These are phyloP conservation scores for Naganishia sp. DNA, from an alignment of 1,284 basidiomycete species.

Conservation along the genomic window DNA sequence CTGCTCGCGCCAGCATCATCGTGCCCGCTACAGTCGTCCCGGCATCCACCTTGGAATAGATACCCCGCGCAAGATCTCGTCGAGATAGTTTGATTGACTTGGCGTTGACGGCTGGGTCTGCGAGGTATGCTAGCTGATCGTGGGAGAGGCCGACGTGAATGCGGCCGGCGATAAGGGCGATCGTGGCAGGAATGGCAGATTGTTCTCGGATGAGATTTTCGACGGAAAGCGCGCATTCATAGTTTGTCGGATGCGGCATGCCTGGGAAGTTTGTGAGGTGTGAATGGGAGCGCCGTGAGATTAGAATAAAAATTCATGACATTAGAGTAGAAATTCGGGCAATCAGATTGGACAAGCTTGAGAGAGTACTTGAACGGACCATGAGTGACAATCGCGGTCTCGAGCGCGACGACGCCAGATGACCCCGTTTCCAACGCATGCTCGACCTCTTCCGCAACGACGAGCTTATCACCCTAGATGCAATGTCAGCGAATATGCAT, in stretches of 20 bases:
- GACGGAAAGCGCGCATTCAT: conserved; percentile 70
- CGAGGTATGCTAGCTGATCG: conserved; percentile 69
- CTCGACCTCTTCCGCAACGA: conserved; percentile 64
- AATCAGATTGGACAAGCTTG: background rate
- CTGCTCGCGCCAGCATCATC: conserved; percentile 73
- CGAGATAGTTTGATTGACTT: conserved; percentile 74
- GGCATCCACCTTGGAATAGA: conserved; percentile 59
- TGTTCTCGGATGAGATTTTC: conserved; percentile 70
- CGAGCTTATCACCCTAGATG: conserved; percentile 34
- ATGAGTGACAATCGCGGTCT: conserved; percentile 87
- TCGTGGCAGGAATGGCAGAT: conserved; percentile 76
- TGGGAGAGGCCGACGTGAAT: conserved; percentile 80
- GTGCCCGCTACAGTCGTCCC: conserved; percentile 92
- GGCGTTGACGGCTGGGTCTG: conserved; percentile 59
- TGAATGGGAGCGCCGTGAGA: too few species aligned
- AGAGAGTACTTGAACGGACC: conserved; percentile 49
- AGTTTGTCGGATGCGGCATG: conserved; percentile 76
- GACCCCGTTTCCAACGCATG: conserved; percentile 64
- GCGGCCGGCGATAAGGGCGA: conserved; percentile 78
- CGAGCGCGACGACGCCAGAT: conserved; percentile 58
- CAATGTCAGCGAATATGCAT: background rate
- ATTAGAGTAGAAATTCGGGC: too few species aligned
- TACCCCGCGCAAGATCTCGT: conserved; percentile 73
- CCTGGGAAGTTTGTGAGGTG: conserved; percentile 47
- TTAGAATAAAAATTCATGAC: too few species aligned